Base-by-base conservation (phyloP, 331 rosid genomes). In the Prunus yedoensis region DNA sequence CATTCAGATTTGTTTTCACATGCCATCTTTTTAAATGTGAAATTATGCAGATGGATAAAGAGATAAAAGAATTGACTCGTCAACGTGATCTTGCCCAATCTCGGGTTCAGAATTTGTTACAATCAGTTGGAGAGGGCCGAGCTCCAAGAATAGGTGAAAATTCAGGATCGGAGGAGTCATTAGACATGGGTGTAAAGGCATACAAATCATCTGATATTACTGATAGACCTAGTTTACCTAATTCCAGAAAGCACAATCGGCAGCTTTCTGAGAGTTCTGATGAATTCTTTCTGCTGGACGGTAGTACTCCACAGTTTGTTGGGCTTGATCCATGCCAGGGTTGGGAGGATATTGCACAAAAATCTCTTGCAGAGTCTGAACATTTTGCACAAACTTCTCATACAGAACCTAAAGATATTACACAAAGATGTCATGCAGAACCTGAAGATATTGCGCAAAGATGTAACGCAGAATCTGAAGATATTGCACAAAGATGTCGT, bases 41-140 rank as follows among this genome's bases (percentile, higher is more conserved):
- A 79, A 77, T 62, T 58, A 59, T 71, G 82, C 91, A 94, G 97
- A 92, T 86, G 99, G 85, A 81, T 49, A 84, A 78, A 56, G 87
- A 87, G 89, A 92, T 94, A 32, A 79, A 84, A 63, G 97, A 91
- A 67, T 68, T 94, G 83, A 89, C 86, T 35, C 74, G 72, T 77
- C 96, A 94, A 57, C 93, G 92, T 20, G 86, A 94, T 82, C 75
- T 79, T 82, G 93, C 92, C 62, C 90, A 85, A 58, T 91, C 87
- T 78, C 90, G 73, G 53, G 78, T 86, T 68, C 85, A 88, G 79
- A 89, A 71, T 76, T 78, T 86, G 71, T 71, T 85, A 74, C 85
- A 80, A 54, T 74, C 89, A n/a, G 83, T 27, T 67, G 87, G 82
- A 76, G 87, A 84, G 59, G 83, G 74, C 63, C 73, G 7, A 43